phyloP scores from a whole-genome alignment of 768 basidiomycete genomes.

The Naganishia friedmannii region DNA sequence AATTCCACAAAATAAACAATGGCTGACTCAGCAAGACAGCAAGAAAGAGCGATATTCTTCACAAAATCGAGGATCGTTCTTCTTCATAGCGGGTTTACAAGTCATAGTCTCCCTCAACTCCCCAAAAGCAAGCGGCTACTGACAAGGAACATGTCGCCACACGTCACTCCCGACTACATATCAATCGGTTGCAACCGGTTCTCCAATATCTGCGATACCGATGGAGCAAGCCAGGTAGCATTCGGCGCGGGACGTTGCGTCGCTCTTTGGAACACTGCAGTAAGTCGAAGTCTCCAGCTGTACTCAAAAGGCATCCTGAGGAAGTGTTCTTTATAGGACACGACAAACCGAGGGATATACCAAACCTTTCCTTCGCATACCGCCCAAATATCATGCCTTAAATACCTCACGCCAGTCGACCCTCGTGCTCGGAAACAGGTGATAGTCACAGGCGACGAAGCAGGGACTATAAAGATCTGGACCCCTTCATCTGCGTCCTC shows the following conservation, averaged over 20 bases:
- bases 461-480: conserved; percentile 69
- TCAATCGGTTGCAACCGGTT: conserved; percentile 49
- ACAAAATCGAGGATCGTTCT: not conserved
- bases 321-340: conserved; percentile 53
- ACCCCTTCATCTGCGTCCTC: conserved; percentile 35
- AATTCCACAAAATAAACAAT: conserved; percentile 5
- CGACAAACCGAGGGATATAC: conserved; percentile 59
- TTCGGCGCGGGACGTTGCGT: conserved; percentile 62
- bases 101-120: no score
- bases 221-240: conserved; percentile 54
- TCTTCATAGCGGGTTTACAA: not conserved
- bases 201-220: conserved; percentile 45
- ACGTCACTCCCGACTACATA: conserved; percentile 38
- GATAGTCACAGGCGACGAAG: conserved; percentile 72
- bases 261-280: conserved; percentile 63
- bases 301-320: not conserved
- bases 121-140: no score
- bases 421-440: not conserved
- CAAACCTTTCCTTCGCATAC: conserved; percentile 73
- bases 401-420: conserved; percentile 57
- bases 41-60: conserved; percentile 7
- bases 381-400: conserved; percentile 71
- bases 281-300: conserved; percentile 42
- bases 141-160: not conserved
- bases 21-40: not conserved